These are phyloP conservation scores for Wickerhamiella dianesei DNA, from an alignment of 805 yeast species.

Conservation along the genomic window DNA sequence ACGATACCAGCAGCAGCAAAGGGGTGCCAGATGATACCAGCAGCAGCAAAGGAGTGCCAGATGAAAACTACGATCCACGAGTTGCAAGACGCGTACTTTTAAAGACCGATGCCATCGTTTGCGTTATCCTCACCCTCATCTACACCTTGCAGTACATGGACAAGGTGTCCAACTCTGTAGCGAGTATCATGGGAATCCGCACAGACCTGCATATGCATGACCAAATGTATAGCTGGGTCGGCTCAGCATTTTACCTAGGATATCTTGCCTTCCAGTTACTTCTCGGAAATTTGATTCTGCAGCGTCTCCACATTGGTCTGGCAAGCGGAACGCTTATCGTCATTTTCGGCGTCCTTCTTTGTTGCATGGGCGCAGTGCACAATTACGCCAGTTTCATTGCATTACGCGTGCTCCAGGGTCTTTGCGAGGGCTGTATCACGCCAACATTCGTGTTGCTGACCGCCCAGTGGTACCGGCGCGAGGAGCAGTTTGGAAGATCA, in stretches of 20 bases:
- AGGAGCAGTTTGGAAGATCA: conserved; percentile 34
- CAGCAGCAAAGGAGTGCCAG: too few relatives aligned
- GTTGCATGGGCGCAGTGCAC: conserved; percentile 32
- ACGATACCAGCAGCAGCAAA: too few relatives aligned
- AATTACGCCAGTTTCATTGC: conserved; percentile 35
- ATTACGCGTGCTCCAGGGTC: conserved; percentile 36
- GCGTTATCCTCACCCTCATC: conserved; percentile 30
- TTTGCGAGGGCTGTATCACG: conserved; percentile 38
- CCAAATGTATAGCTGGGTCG: conserved; percentile 30
- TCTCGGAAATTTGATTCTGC: conserved; percentile 31
- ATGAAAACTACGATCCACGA: not conserved
- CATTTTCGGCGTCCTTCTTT: conserved; percentile 40
- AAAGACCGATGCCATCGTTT: not conserved
- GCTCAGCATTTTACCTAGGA: conserved; percentile 48
- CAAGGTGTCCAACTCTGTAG: conserved; percentile 38
- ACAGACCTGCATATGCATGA: conserved; percentile 33
- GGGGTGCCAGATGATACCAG: too few relatives aligned
- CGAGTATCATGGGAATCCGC: conserved; percentile 38
- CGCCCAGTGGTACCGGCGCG: conserved; percentile 40
- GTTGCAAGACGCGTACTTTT: not conserved
- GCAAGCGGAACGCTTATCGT: conserved; percentile 35
- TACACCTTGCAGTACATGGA: conserved; percentile 48
- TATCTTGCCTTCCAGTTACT: conserved; percentile 45
- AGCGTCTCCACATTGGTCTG: conserved; percentile 42
- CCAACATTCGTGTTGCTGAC: conserved; percentile 47